Base-by-base conservation (phyloP, 768 basidiomycete species). In the Tulasnella sp. region DNA sequence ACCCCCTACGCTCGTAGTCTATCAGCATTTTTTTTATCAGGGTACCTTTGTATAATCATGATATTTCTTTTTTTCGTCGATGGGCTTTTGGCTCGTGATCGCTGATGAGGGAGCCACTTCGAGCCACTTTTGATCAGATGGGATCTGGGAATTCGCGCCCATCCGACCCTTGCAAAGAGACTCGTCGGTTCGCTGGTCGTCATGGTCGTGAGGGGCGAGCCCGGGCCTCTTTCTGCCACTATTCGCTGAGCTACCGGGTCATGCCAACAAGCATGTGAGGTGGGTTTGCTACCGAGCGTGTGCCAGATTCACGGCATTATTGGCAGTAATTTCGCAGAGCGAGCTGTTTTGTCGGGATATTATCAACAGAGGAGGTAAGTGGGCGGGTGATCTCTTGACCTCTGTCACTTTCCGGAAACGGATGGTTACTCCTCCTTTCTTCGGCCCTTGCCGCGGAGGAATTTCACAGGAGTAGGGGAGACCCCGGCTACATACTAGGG, bases 341-440 rank as follows among this genome's bases (percentile, higher is more conserved):
- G 61, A 35, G 61, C 61, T 13, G 29, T 32, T 9, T 67, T 67
- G 32, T 67, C 61, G 61, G 61, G 61, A 67, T 26, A 67, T 67
- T 67, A 67, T 26, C 61, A 67, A 32, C 61, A 67, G 61, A 67
- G 61, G 61, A 67, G 61, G 51, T n/a, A 51, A 51, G 51, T n/a
- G 51, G 51, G 51, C 51, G 51, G 32, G 32, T 67, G 61, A 67
- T 15, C 61, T 13, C 32, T 57, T 61, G 57, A 61, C 11, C 57
- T 26, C 5, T 40, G 23, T 35, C 16, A 67, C 61, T 67, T 67
- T 67, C 61, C 61, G 23, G 32, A 67, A 67, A 15, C 29, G 61
- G 61, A 26, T 35, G 61, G 44, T 20, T n/a, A 67, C 16, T 35
- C 32, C 61, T 67, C 61, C 61, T 67, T 6, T 67, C 61, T 67